These are phyloP conservation scores for Globisporangium alternatum DNA, from an alignment of 352 stramenopile genomes.

Conservation along the genomic window DNA sequence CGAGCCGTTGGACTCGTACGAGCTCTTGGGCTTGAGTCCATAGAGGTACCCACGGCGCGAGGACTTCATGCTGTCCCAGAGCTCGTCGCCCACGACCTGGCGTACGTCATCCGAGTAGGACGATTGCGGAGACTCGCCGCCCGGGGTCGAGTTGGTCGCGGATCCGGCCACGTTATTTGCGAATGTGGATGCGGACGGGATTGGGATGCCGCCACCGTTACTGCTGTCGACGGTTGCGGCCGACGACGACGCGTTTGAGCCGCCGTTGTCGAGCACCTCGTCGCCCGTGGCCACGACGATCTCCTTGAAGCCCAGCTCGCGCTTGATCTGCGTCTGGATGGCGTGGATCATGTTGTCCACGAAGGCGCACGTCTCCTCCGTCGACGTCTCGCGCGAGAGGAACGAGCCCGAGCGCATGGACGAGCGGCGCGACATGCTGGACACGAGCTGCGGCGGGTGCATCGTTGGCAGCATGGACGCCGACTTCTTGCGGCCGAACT, in stretches of 20 bases:
- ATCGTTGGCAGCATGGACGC: constrained; percentile 32
- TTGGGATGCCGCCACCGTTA: not conserved
- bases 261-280: constrained; percentile 20
- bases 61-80: constrained; percentile 20
- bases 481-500: constrained; percentile 12
- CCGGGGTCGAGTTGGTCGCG: constrained; percentile 3
- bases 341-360: constrained; percentile 69
- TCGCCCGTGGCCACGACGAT: constrained; percentile 61
- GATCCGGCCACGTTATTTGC: too few species aligned
- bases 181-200: constrained; percentile 2
- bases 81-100: constrained; percentile 18
- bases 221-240: constrained; percentile 3
- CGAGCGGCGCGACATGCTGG: constrained; percentile 29
- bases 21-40: constrained; percentile 26
- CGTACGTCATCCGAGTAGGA: constrained; percentile 28
- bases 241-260: constrained; percentile 3
- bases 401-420: constrained; percentile 29
- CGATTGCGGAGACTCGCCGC: constrained; percentile 9
- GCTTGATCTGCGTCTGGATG: constrained; percentile 54
- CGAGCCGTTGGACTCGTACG: constrained; percentile 18
- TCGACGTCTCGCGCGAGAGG: constrained; percentile 32
- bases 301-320: constrained; percentile 65
- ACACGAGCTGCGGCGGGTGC: constrained; percentile 35
- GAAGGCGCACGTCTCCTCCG: constrained; percentile 57
- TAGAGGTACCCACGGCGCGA: constrained; percentile 24